phyloP scores from a whole-genome alignment of 2,329 filamentous ascomycete species.

The Talaromyces sp. region DNA sequence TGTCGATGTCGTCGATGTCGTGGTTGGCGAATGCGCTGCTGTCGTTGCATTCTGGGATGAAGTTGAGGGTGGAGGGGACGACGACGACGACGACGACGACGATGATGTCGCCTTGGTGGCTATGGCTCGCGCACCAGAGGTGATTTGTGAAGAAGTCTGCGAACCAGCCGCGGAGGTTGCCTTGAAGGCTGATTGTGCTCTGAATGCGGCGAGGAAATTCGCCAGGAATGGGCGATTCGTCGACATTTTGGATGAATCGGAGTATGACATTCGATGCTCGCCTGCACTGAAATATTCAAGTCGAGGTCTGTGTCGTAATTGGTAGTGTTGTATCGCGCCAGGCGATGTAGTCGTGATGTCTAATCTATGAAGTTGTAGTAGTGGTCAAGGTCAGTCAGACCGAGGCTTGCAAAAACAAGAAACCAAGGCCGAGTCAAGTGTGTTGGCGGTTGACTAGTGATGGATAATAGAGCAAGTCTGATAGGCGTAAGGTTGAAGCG shows the following conservation, averaged over 20 bases:
- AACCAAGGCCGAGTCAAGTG: slow-evolving; percentile 4
- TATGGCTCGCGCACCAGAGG: slow-evolving; percentile 45
- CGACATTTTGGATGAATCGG: slow-evolving; percentile 47
- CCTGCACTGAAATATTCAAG: neutral
- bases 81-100: slow-evolving; percentile 22
- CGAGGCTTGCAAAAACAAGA: neutral
- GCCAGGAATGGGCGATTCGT: slow-evolving; percentile 64
- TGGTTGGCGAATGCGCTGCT: slow-evolving; percentile 20
- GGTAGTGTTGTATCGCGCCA: neutral
- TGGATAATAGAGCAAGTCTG: neutral
- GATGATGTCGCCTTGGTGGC: slow-evolving; percentile 40
- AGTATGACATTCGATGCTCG: slow-evolving; percentile 10
- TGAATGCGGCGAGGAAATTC: slow-evolving; percentile 65
- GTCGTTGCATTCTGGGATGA: neutral
- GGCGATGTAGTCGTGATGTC: neutral
- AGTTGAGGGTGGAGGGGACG: slow-evolving; percentile 26
- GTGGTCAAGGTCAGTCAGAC: neutral
- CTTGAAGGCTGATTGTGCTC: slow-evolving; percentile 61
- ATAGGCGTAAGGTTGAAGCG: neutral
- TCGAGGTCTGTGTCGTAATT: neutral
- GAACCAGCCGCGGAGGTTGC: slow-evolving; percentile 41
- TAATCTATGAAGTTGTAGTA: neutral
- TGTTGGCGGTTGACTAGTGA: neutral
- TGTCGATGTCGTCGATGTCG: slow-evolving; percentile 14
- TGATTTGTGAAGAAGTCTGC: slow-evolving; percentile 38